Base-by-base conservation (phyloP, 176 grass and related monocot species). In the Thinopyrum elongatum region DNA sequence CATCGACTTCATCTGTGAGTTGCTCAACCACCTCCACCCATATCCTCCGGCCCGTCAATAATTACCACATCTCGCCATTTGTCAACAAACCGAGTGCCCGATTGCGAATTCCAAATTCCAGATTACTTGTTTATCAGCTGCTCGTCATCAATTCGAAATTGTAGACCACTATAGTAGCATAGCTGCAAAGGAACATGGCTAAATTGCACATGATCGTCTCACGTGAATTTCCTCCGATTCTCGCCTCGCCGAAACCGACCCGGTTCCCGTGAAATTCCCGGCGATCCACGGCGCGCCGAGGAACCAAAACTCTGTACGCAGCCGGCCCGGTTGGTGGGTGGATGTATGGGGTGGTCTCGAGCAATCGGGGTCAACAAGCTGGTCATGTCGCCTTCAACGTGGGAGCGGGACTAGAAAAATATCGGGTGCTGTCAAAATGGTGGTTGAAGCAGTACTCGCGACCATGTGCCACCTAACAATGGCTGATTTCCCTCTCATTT, bases 1-100 rank as follows among this genome's bases (percentile, higher is more conserved):
- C 87, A 90, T 98, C 65, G 95, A 98, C 70, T 98, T 98, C 85
- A 76, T 98, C 80, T 95, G 95, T 95, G 87, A 95, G 95, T 93
- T 59, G 7, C 83, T 38, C 46, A 55, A 74, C 34, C 39, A 78
- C 84, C 72, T 21, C 25, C 27, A 74, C 7, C 22, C 35, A 42
- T 27, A n/a, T 3, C 12, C 23, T 23, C 70, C 39, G 14, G 69
- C 66, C 2, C 0, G 16, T 10, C 26, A 2, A 21, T 51, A 51
- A 75, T 79, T 87, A 19, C 13, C 7, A 9, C 28, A 21, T 65
- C n/a, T 49, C n/a, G n/a, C 10, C 34, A 65, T 42, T 58, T 9
- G 46, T 16, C 41, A 26, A 23, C 68, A 78, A 73, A 21, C 13
- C 1, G 55, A 22, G 80, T 19, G 4, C 33, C 9, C 57, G 47